Evolutionary conservation across 306 rosid genomes (phyloP), one percentile per base, ranked within the genome.

Genomic region (Castanea crenata): DNA sequence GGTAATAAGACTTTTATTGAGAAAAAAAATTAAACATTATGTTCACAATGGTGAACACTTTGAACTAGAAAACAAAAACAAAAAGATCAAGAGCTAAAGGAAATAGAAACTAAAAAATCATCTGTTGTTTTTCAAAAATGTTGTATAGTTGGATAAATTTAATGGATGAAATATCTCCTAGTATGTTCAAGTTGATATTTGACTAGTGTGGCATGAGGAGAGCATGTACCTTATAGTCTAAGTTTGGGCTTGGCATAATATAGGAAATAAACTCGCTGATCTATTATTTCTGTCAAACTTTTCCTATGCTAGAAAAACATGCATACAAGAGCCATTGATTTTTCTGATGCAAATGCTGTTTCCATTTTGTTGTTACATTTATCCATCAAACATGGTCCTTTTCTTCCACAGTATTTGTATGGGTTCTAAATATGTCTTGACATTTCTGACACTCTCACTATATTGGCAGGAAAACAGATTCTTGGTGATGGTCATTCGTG

Each of bases 401-500:
- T 23, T 21, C 58, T 71, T n/a, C 11, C 6, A 9, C 52, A 6
- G 23, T 12, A 0, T 56, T 55, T 61, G 54, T 55, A 6, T 5
- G 51, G 34, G 38, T 81, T 69, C 56, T 74, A 18, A 78, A 29
- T 56, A 62, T 74, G 20, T 49, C 51, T 65, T 76, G 74, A 75
- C 75, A 68, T 72, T 78, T 86, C 41, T 72, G 75, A 34, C 23
- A 77, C 80, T 79, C 76, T 80, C 58, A 15, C 55, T 73, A 49
- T 49, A 10, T 55, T 78, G 79, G 68, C 96, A 96, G 99, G 99
- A 96, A 87, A 96, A 91, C 87, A 90, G 98, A 72, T 96, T 93
- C 88, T 96, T 96, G 94, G 99, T 96, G 77, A 93, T 96, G 99
- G 99, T 93, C 83, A 96, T 96, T 80, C 98, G 99, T 14, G 97